Conservation (phyloP, 2,329 filamentous ascomycete genomes). For the Erysiphe pulchra region DNA sequence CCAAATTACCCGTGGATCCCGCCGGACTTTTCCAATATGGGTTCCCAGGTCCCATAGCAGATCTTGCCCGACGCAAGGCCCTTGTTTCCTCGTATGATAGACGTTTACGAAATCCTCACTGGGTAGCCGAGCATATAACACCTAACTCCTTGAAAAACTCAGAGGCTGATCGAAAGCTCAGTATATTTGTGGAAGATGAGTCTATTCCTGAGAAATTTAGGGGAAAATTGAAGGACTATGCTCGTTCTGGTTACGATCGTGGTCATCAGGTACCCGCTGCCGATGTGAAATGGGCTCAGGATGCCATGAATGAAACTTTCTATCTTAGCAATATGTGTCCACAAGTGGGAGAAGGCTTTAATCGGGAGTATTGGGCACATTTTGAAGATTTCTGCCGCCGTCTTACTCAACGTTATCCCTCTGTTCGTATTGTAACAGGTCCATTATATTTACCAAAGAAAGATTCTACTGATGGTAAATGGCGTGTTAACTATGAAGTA, state of each 20-base stretch:
- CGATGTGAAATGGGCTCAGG: slow-evolving; percentile 85
- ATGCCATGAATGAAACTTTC: slow-evolving; percentile 89
- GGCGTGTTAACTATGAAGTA: slow-evolving; percentile 86
- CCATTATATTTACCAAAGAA: slow-evolving; percentile 77
- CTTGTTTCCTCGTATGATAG: slow-evolving; percentile 80
- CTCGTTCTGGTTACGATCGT: slow-evolving; percentile 78
- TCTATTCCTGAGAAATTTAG: slow-evolving; percentile 66
- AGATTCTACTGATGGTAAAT: slow-evolving; percentile 67
- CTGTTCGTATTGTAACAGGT: slow-evolving; percentile 75
- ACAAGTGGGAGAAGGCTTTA: slow-evolving; percentile 94
- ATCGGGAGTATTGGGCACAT: slow-evolving; percentile 97
- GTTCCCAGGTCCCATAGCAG: slow-evolving; percentile 73
- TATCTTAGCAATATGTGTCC: slow-evolving; percentile 91
- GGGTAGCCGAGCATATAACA: slow-evolving; percentile 94
- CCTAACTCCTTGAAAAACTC: slow-evolving; percentile 50
- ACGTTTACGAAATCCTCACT: slow-evolving; percentile 69
- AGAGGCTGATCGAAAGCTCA: slow-evolving; percentile 64
- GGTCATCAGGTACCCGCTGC: slow-evolving; percentile 94
- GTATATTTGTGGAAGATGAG: slow-evolving; percentile 57
- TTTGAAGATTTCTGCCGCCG: slow-evolving; percentile 91
- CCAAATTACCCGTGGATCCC: slow-evolving; percentile 33
- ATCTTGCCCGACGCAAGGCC: slow-evolving; percentile 51
- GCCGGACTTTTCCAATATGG: slow-evolving; percentile 61
- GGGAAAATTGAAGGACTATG: slow-evolving; percentile 79
- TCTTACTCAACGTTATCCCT: slow-evolving; percentile 57